Base-by-base conservation (phyloP, 2,329 filamentous ascomycete genomes). In the Verticillium nonalfalfae region DNA sequence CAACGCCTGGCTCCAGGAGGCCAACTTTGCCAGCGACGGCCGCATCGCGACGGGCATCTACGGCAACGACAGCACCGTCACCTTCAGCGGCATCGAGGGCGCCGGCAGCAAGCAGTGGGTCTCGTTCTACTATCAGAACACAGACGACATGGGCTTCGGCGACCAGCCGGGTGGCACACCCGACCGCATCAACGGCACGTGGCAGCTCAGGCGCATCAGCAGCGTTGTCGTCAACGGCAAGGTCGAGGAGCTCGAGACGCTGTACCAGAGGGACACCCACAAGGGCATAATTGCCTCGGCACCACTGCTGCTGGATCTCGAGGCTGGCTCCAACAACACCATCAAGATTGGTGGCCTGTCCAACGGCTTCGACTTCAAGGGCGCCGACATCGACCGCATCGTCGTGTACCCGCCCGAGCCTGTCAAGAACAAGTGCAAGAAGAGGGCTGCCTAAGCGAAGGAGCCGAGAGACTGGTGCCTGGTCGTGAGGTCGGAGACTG, bases 251-350 rank as follows among this genome's bases (percentile, higher is more conserved):
- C 73, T 84, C 3, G 79, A 86, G 60, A 77, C 72, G 0, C 69
- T 84, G 10, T 82, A 78, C 63, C 80, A 84, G 67, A 74, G 82
- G 50, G 81, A 86, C 60, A 77, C 73, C 0, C 74, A 80, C 55
- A 88, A 87, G 71, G 82, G 84, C 0, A 80, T 87, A 9, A 78
- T 87, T 26, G 65, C 87, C 2, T 85, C 82, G 6, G 80, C 85
- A 0, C 82, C 85, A 2, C 72, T 87, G 26, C 72, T 81, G 59
- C 64, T 87, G 60, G 79, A 78, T 0, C 70, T 87, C 14, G 73
- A 81, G 35, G 78, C 82, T 67, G 84, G 84, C 0, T 34, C 26
- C 6, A 74, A 71, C 9, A 82, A 85, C 62, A 82, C 76, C 0
- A 85, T 87, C 56, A 83, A 81, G 0, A 75, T 87, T 21, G 84